phyloP scores from a whole-genome alignment of 1,284 basidiomycete genomes.

The Puccinia coronata region DNA sequence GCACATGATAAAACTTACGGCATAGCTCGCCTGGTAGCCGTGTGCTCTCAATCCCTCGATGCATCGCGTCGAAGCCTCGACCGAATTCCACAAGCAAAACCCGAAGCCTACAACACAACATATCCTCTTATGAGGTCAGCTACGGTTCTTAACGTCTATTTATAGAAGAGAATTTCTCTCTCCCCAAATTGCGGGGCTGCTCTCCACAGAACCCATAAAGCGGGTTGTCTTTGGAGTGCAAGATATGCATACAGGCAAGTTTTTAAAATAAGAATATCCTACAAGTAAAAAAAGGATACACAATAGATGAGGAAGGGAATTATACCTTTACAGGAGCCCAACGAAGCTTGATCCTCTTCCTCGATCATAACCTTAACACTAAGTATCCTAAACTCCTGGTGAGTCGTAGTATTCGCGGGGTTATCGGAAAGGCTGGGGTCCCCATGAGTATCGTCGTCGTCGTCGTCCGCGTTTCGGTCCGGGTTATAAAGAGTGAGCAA shows the following conservation, averaged over 20 bases:
- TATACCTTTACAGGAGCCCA: constrained; percentile 32
- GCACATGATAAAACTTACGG: constrained; percentile 32
- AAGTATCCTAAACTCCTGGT: not conserved
- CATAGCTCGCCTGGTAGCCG: constrained; percentile 40
- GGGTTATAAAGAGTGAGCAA: not conserved
- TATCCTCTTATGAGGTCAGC: not conserved
- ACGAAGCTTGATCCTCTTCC: constrained; percentile 14
- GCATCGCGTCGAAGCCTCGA: constrained; percentile 11
- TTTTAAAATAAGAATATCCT: not conserved
- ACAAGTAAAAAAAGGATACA: not conserved
- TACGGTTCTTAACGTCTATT: not conserved
- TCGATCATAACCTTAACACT: constrained; percentile 46
- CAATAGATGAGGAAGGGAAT: not conserved
- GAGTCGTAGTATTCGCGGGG: too few relatives aligned
- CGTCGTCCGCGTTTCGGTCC: too few relatives aligned
- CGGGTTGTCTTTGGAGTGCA: not conserved
- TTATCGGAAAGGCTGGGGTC: not conserved
- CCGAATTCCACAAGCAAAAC: constrained; percentile 40
- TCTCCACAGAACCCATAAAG: not conserved
- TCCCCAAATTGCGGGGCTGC: too few relatives aligned
- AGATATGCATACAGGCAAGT: not conserved
- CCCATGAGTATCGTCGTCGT: too few relatives aligned
- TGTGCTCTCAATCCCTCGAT: constrained; percentile 28
- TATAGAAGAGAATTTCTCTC: not conserved
- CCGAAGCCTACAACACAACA: constrained; percentile 22